These are phyloP conservation scores for Eucalyptus marginata DNA, from an alignment of 345 rosid genomes.

Conservation along the genomic window DNA sequence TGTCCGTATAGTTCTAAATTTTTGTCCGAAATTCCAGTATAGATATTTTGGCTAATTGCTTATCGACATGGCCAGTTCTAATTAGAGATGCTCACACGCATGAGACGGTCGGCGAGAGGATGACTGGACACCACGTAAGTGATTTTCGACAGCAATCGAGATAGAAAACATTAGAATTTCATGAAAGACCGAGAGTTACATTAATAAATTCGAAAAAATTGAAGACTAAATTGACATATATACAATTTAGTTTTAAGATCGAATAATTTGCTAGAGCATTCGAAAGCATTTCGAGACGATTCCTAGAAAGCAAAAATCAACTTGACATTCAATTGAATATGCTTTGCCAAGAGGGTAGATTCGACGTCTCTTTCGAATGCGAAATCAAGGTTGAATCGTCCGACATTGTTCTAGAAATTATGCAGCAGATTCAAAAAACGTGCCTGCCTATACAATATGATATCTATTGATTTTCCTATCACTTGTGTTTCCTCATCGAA, in stretches of 20 bases:
- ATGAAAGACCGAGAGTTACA: accelerated
- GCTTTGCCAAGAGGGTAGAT: background rate
- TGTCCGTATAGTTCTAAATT: accelerated
- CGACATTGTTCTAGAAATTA: background rate
- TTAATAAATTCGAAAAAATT: background rate
- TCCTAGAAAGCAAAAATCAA: accelerated
- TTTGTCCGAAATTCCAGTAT: accelerated
- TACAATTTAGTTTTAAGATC: background rate
- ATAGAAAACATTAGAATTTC: background rate
- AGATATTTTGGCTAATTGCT: background rate
- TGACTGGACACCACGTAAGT: background rate
- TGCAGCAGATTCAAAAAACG: background rate
- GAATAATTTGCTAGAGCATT: background rate
- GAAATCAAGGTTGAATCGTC: background rate
- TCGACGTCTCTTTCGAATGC: background rate
- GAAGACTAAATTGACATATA: accelerated
- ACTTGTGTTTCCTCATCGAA: background rate
- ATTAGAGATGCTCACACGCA: accelerated
- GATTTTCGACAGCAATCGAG: accelerated
- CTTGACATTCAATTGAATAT: background rate
- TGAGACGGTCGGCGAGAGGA: accelerated
- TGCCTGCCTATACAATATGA: background rate
- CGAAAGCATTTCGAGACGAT: accelerated
- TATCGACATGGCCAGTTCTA: accelerated
- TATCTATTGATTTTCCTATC: background rate